Percentiles rank a stretch among this genome's conserved stretches.
Evolutionary conservation across 2,329 filamentous ascomycete species (phyloP).

Genomic region (Aspergillus uvarum): DNA sequence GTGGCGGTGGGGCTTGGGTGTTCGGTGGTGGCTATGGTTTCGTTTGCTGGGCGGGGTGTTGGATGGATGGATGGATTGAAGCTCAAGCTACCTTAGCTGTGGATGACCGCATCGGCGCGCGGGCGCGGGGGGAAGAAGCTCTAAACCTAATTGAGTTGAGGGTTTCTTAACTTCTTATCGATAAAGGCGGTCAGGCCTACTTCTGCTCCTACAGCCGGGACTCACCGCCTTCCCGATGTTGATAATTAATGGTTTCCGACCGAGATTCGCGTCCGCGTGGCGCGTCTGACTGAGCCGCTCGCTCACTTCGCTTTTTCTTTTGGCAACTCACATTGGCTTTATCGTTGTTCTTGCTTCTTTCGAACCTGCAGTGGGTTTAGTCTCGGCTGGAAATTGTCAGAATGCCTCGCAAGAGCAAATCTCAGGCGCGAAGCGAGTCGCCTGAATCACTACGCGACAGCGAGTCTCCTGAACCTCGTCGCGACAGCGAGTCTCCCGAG

Average conservation of each 20-base stretch:
- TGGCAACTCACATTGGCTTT: not conserved
- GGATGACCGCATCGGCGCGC: not conserved
- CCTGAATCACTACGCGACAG: conserved; percentile 7
- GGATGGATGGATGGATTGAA: not conserved
- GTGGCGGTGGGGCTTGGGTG: too few species aligned
- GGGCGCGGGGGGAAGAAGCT: not conserved
- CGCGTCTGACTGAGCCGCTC: conserved; percentile 18
- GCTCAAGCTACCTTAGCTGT: not conserved
- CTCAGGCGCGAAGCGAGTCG: not conserved
- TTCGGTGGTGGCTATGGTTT: not conserved
- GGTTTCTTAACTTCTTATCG: not conserved
- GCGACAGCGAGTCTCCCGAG: conserved; percentile 1
- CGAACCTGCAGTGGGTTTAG: not conserved
- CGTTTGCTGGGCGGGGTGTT: not conserved
- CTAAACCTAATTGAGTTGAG: not conserved
- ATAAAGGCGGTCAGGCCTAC: not conserved
- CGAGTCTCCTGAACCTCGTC: not conserved
- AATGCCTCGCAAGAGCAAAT: not conserved
- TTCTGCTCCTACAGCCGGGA: not conserved
- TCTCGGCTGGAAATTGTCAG: not conserved
- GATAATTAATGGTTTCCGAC: not conserved
- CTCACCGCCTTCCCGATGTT: not conserved
- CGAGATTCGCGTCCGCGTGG: conserved; percentile 21
- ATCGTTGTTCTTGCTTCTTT: not conserved
- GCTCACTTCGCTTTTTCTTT: not conserved